Evolutionary conservation across 768 basidiomycete genomes (phyloP), one percentile per base, ranked within the genome.

Genomic region (Tubosaeta brunneosetosa): DNA sequence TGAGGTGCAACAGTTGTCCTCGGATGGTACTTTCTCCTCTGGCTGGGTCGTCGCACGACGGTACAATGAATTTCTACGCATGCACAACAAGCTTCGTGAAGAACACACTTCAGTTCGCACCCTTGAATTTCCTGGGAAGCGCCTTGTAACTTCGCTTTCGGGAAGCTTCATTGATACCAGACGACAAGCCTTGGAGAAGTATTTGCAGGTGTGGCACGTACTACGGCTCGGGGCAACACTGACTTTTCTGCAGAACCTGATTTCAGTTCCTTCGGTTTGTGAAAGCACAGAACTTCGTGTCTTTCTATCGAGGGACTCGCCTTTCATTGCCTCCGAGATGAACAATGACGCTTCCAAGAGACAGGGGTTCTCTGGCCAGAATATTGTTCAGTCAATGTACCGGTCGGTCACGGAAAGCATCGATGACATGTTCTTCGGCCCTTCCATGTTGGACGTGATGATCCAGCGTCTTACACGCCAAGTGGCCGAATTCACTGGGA

Each of bases 381-480:
- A 83, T 51, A 77, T 97, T 34, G 90, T 97, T 49, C 85, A 86
- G 50, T 87, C 84, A 22, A 80, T 99, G 52, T 98, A 95, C 66
- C 85, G 87, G 29, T 91, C 92, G 25, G 90, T 99, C 43, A 83
- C 95, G 6, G 90, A 91, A 57, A 94, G 93, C 66, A 86, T 98
- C 61, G 97, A 99, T 67, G 97, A 98, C 68, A 91, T 97, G 81
- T 86, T 95, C 71, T 92, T 95, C 58, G 94, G 91, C 3, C 94
- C 90, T 3, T 94, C 92, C 1, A 94, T 97, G 91, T 72, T 97
- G 41, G 94, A 97, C 65, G 87, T 94, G 42, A 89, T 95, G 79
- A 91, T 95, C 40, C 87, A 91, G 61, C 84, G 93, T 3, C 81
- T 97, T 16, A 91, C 88, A 1, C 81, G 85, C 29, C 94, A 97